phyloP scores from a whole-genome alignment of 2,329 filamentous ascomycete species.

The Fusarium bulbicola region DNA sequence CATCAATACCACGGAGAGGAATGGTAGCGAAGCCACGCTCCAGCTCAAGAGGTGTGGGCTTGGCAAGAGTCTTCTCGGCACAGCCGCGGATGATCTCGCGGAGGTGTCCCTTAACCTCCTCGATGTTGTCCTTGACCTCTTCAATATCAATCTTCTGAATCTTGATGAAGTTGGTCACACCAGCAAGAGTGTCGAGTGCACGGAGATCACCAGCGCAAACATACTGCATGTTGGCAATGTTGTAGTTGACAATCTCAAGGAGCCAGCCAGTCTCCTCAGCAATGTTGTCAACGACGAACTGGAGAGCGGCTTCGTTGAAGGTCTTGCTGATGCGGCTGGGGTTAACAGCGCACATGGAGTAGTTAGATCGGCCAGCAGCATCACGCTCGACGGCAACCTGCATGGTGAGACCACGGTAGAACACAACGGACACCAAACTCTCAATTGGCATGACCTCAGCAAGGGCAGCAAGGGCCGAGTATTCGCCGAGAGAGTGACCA shows the following conservation, averaged over 20 bases:
- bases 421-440: conserved; percentile 96
- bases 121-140: conserved; percentile 86
- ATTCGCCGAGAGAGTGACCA: conserved; percentile 97
- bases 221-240: conserved; percentile 80
- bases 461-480: conserved; percentile 93
- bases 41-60: conserved; percentile 87
- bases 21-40: conserved; percentile 97
- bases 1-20: conserved; percentile 95
- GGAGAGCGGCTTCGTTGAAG: conserved; percentile 96
- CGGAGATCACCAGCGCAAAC: conserved; percentile 76
- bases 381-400: conserved; percentile 98
- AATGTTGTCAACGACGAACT: conserved; percentile 97
- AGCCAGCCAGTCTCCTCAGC: conserved; percentile 94
- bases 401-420: conserved; percentile 99
- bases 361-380: conserved; percentile 91
- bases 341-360: conserved; percentile 99
- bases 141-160: conserved; percentile 97
- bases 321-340: conserved; percentile 98
- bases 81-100: conserved; percentile 91
- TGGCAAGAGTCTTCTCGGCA: conserved; percentile 85
- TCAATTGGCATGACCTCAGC: conserved; percentile 99
- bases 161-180: conserved; percentile 95
- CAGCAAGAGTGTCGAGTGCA: conserved; percentile 76
- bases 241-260: conserved; percentile 98
- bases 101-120: conserved; percentile 90